Evolutionary conservation across 805 yeast genomes (phyloP).

Genomic region (Ascoidea asiatica): DNA sequence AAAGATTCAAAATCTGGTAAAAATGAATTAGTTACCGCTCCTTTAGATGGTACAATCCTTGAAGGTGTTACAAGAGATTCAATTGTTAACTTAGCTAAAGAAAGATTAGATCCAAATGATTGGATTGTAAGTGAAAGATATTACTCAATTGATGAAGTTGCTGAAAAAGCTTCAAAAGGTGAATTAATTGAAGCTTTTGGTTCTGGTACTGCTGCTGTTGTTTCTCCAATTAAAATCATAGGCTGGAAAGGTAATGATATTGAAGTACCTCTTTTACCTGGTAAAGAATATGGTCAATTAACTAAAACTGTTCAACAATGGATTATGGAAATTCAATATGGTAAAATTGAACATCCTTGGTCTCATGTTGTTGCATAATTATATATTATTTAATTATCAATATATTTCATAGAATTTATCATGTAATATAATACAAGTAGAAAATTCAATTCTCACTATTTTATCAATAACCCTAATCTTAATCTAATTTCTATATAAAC

Average conservation of each 20-base stretch:
- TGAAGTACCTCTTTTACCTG: slow-evolving; percentile 65
- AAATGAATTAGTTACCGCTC: slow-evolving; percentile 90
- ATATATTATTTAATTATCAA: no score
- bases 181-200: slow-evolving; percentile 91
- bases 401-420: no score
- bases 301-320: slow-evolving; percentile 70
- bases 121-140: slow-evolving; percentile 82
- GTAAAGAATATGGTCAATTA: slow-evolving; percentile 67
- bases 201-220: slow-evolving; percentile 95
- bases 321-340: slow-evolving; percentile 88
- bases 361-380: slow-evolving; percentile 18
- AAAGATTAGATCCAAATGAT: slow-evolving; percentile 56
- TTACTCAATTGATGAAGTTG: slow-evolving; percentile 70
- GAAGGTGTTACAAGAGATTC: slow-evolving; percentile 97
- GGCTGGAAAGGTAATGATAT: slow-evolving; percentile 68
- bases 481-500: no score
- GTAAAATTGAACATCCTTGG: slow-evolving; percentile 56
- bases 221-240: slow-evolving; percentile 81
- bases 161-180: slow-evolving; percentile 64
- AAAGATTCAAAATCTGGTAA: slow-evolving; percentile 62
- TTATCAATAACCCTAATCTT: no score
- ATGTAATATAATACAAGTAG: no score
- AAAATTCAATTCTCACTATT: no score
- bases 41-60: slow-evolving; percentile 91
- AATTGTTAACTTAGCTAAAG: slow-evolving; percentile 61